Evolutionary conservation across 2,329 filamentous ascomycete species (phyloP), one percentile per base, ranked within the genome.

Genomic region (Sporothrix variecibatus): DNA sequence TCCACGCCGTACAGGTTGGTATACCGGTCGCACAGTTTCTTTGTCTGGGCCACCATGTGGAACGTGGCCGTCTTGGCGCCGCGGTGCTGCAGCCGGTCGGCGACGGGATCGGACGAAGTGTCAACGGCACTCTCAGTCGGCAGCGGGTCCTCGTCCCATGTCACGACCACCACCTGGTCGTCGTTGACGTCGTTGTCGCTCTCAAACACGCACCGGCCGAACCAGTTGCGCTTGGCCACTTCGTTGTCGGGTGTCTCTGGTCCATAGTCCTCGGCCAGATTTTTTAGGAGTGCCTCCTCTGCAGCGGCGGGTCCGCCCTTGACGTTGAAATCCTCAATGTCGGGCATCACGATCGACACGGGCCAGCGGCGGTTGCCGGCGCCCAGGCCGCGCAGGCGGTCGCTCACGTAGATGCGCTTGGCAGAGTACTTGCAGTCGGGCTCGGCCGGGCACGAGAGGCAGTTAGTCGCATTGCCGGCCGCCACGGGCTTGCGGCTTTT

Each of bases 121-220:
- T 7, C 23, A 31, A n/a, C 26, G 74, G 11, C 46, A 2, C n/a
- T 46, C 8, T 73, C 65, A 11, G 17, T 38, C 6, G 82, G 79
- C 1, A 85, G 77, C 0, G 84, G 84, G 75, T 93, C 91, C 62
- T 97, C 93, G 15, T 94, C 92, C 94, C 95, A 98, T 3, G 88
- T 90, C 71, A 98, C 89, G 0, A 93, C 95, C 26, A 98, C 96
- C 34, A 92, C 88, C 81, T 98, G 95, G 79, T 98, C 94, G 81
- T 99, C 96, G 79, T 91, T 94, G 58, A 98, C 96, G 79, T 97
- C 91, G 82, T 98, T 99, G 83, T 97, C 94, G 4, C 91, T 86
- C 81, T 98, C 96, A 83, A 91, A 98, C 1, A 98, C 96, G 80
- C 96, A 99, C n/a, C 95, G 90, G 0, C 96, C 96, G 80, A 94